Evolutionary conservation across 2,329 filamentous ascomycete genomes (phyloP), one percentile per base, ranked within the genome.

Genomic region (Monilinia polystroma): DNA sequence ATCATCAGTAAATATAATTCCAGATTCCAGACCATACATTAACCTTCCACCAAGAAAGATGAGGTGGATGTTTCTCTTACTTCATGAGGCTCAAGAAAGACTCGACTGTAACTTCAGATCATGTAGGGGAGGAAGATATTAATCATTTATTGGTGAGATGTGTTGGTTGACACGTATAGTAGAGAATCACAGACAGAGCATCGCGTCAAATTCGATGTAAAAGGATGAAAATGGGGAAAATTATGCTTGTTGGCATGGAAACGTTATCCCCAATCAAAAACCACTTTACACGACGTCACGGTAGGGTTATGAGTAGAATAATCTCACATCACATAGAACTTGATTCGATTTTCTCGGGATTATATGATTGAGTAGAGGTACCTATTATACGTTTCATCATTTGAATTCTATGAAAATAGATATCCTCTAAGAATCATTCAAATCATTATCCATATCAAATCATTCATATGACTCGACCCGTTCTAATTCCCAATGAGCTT

Each of bases 201-300:
- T 38, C 63, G 54, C 63, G 63, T 64, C 43, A 38, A 41, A 45
- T 51, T 23, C 14, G 32, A 23, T 7, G 47, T 8, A 18, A 52
- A 4, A 51, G 20, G 45, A 52, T 52, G n/a, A 51, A 49, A 59
- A 49, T 35, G 45, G 20, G 29, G 43, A 53, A 66, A 66, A 60
- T 52, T n/a, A 26, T 32, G 14, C 26, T 60, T 32, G 64, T 66
- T 66, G 64, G n/a, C 55, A 60, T 53, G 64, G 64, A 57, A 66
- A 66, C 54, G 14, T 57, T 56, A 64, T 64, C 62, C 47, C 62
- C 52, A 56, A 64, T 56, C 26, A 64, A 60, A 68, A 54, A 55
- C 53, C 67, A 54, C 64, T 49, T 55, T 55, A 59, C 66, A 60
- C 52, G 52, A 66, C n/a, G 32, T 43, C 57, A 60, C 32, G 12